A percentile compares a stretch with the other conserved stretches of the same genome.
Conservation (phyloP, 495 filamentous ascomycete genomes). For the Neurospora africana region DNA sequence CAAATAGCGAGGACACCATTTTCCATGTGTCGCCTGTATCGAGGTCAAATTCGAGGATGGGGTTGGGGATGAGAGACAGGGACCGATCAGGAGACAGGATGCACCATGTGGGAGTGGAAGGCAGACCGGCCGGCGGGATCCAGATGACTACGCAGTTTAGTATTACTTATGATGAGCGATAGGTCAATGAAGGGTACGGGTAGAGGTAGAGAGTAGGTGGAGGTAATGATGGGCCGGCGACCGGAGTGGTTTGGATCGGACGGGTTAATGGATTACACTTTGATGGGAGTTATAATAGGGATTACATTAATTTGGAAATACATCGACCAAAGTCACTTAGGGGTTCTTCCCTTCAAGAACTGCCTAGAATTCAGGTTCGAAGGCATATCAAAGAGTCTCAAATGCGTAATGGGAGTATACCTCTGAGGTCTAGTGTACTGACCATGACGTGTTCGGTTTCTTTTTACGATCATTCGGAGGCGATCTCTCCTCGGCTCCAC, state of each 20-base stretch:
- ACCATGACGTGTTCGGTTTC: too few species aligned
- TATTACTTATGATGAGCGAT: slow-evolving; percentile 1
- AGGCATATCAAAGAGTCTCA: too few species aligned
- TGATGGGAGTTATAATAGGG: background rate
- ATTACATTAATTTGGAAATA: too few species aligned
- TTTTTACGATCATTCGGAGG: background rate
- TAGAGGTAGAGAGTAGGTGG: background rate
- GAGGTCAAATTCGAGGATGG: background rate
- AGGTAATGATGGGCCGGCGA: background rate
- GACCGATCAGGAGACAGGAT: background rate
- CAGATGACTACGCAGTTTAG: slow-evolving; percentile 4
- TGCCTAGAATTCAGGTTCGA: too few species aligned
- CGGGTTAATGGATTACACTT: background rate
- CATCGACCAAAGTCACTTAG: too few species aligned
- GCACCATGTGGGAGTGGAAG: background rate
- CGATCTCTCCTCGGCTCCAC: background rate
- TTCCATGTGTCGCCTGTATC: slow-evolving; percentile 16
- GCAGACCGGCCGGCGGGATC: background rate
- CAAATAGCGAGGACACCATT: slow-evolving; percentile 35
- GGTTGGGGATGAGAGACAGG: background rate
- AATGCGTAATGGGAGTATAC: too few species aligned
- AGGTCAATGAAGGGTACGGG: background rate
- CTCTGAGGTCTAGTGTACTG: too few species aligned
- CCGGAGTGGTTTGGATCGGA: background rate
- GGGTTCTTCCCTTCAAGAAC: too few species aligned